Percentiles rank a stretch among this genome's conserved stretches.
These are phyloP conservation scores for Geotrichum histeridarum DNA, from an alignment of 1,139 yeast species.

Conservation along the genomic window DNA sequence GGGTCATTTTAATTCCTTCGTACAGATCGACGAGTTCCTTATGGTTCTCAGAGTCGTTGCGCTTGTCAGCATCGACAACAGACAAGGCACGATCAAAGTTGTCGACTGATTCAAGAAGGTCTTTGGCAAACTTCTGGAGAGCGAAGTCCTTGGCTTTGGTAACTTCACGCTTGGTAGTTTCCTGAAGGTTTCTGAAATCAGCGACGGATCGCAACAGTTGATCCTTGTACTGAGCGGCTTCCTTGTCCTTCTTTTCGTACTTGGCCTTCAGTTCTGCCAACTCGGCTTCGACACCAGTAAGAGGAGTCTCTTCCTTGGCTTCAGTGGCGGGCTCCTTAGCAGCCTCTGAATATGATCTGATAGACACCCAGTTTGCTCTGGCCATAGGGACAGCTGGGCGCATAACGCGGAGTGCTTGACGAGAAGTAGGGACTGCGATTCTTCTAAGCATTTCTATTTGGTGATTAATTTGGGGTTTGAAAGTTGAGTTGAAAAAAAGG, in stretches of 20 bases:
- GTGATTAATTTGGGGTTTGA: background rate
- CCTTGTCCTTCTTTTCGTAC: conserved; percentile 66
- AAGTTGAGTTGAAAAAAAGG: background rate
- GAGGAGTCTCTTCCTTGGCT: conserved; percentile 24
- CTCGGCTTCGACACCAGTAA: conserved; percentile 20
- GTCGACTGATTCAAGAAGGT: conserved; percentile 82
- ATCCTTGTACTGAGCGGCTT: conserved; percentile 75
- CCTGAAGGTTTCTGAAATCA: conserved; percentile 90
- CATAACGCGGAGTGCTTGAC: conserved; percentile 2
- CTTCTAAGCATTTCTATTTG: conserved; percentile 12
- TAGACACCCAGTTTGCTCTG: conserved; percentile 3
- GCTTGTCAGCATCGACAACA: conserved; percentile 60
- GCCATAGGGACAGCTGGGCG: background rate
- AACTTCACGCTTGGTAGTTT: conserved; percentile 79
- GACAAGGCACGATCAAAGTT: conserved; percentile 83
- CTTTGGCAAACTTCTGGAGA: conserved; percentile 87
- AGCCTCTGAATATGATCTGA: conserved; percentile 5
- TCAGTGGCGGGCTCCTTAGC: conserved; percentile 1
- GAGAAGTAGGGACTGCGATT: conserved; percentile 6
- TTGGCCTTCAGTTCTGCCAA: conserved; percentile 46
- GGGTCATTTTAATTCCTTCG: conserved; percentile 91
- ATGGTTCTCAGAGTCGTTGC: conserved; percentile 32
- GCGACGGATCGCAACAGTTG: conserved; percentile 80
- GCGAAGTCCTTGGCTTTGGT: conserved; percentile 89
- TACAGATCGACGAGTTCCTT: conserved; percentile 68